Evolutionary conservation across 352 stramenopile species (phyloP), one percentile per base, ranked within the genome.

Genomic region (Phytopythium sindhum): DNA sequence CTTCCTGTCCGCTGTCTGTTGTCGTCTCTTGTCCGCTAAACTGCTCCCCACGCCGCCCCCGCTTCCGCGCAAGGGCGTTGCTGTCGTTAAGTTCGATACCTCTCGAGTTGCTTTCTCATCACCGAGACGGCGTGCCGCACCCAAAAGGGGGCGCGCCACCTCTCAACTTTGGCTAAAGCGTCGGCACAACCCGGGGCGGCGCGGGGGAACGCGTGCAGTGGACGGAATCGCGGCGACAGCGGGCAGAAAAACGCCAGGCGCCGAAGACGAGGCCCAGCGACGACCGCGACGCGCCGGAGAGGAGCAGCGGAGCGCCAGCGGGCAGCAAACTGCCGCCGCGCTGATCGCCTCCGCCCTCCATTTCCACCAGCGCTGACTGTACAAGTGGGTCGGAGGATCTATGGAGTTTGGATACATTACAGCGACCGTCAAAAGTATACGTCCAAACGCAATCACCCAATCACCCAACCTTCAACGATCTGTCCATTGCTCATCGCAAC

Each of bases 131-230:
- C 60, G 41, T 33, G 29, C 57, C 57, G 10, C 41, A 21, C 17
- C 23, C 41, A 24, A n/a, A 39, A 48, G 42, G 61, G 35, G 33
- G 64, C 54, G 23, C 23, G 33, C 24, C 35, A 15, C 12, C 67
- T 68, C 70, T 77, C 70, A 77, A 77, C 73, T 77, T 60, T 75
- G 70, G 70, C 70, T 77, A 77, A 77, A 65, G 17, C 51, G 52
- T 77, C 70, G 68, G 73, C 70, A 77, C 57, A 74, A 45, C 56
- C 17, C 54, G 54, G 17, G 52, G 52, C 31, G 31, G 11, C 56
- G 42, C n/a, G 15, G 55, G 39, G 56, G 15, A 29, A 29, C 26
- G 17, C 8, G 39, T 1, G n/a, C 2, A 37, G 52, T 31, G 19
- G 31, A 15, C 19, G 21, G 31, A 23, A n/a, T 0, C 6, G 31